Conservation (phyloP, 768 basidiomycete genomes). For the Pholiota conissans region DNA sequence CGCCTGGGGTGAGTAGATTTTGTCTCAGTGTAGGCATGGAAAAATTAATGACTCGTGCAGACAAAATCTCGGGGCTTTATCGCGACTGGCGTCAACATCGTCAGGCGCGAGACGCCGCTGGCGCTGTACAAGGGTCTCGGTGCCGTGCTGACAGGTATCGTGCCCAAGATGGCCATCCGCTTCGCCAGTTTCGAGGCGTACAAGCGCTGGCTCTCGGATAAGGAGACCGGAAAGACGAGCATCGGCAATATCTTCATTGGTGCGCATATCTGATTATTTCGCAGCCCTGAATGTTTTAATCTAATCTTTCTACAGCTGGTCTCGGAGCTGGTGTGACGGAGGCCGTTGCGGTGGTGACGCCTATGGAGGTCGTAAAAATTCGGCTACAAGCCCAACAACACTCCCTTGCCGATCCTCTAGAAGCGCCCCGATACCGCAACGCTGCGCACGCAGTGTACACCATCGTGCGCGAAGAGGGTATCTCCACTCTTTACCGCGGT, state of each 20-base stretch:
- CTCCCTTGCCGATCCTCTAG: conserved; percentile 93
- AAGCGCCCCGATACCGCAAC: conserved; percentile 91
- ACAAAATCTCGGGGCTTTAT: conserved; percentile 91
- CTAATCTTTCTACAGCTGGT: conserved; percentile 59
- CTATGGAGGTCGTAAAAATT: conserved; percentile 99
- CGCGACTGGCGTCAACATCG: conserved; percentile 87
- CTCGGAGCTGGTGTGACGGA: conserved; percentile 95
- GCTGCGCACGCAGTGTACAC: conserved; percentile 96
- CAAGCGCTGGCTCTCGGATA: conserved; percentile 78
- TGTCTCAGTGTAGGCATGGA: background rate
- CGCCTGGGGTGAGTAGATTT: conserved; percentile 72
- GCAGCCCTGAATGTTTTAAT: background rate
- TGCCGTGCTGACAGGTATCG: conserved; percentile 94
- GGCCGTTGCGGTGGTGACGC: conserved; percentile 91
- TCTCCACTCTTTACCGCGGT: conserved; percentile 84
- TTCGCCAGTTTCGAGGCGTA: conserved; percentile 98
- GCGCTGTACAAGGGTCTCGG: conserved; percentile 98
- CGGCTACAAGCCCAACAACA: conserved; percentile 97
- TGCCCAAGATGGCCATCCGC: conserved; percentile 99
- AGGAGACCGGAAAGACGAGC: conserved; percentile 75
- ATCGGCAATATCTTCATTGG: conserved; percentile 85
- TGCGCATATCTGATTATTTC: conserved; percentile 40
- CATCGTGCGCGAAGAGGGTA: conserved; percentile 91
- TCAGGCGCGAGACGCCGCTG: conserved; percentile 87
- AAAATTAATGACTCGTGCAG: conserved; percentile 38